Evolutionary conservation across 1,139 yeast species (phyloP).

Genomic region (Hyphopichia pseudoburtonii): DNA sequence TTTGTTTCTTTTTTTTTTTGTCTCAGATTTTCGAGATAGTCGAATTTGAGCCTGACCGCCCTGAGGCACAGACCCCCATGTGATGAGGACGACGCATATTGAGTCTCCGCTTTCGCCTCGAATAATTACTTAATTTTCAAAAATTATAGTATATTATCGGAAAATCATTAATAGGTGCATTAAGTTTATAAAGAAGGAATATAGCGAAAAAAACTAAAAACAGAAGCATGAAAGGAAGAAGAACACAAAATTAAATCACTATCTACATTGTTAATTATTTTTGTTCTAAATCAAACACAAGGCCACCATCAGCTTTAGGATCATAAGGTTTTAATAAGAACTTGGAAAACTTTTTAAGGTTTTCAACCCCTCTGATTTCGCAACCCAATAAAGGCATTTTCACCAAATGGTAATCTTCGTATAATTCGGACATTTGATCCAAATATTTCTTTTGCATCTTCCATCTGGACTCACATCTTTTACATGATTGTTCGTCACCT

Average conservation of each 20-base stretch:
- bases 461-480: conserved; percentile 89
- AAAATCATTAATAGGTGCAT: no score
- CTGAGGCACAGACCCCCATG: no score
- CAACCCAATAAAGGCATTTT: conserved; percentile 93
- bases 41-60: no score
- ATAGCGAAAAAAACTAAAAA: not conserved
- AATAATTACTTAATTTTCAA: no score
- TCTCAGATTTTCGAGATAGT: not conserved
- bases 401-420: conserved; percentile 91
- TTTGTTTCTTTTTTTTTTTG: not conserved
- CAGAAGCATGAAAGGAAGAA: not conserved
- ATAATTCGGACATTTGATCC: conserved; percentile 91
- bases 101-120: no score
- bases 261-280: conserved; percentile 19
- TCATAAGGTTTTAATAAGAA: conserved; percentile 69
- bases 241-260: not conserved
- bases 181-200: no score
- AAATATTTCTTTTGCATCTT: conserved; percentile 94
- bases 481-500: conserved; percentile 66
- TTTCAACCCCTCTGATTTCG: conserved; percentile 89
- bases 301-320: conserved; percentile 57
- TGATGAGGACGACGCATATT: no score
- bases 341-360: conserved; percentile 74
- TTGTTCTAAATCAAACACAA: conserved; percentile 68
- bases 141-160: no score